Evolutionary conservation across 1,284 basidiomycete species (phyloP), one percentile per base, ranked within the genome.

Genomic region (Ustilago tritici): DNA sequence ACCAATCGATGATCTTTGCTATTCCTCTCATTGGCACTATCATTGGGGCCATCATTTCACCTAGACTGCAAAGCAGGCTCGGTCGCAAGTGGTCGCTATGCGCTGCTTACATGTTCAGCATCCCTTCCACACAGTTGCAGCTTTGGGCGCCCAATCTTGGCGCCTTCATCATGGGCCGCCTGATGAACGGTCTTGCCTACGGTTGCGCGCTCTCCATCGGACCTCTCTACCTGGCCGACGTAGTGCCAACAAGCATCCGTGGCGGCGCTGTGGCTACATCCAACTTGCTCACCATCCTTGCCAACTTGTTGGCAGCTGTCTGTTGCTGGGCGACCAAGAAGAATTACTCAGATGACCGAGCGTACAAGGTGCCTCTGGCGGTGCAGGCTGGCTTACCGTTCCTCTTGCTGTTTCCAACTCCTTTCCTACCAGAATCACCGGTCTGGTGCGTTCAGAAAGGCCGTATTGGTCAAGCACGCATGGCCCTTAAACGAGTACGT

Each of bases 1-100:
- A 80, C 34, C 80, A 82, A 66, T 78, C 76, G 15, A 75, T 82
- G 67, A 74, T 82, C 65, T 80, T 82, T 23, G 74, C 76, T 3
- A 73, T 82, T 17, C 80, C 80, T 1, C 71, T 82, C 19, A 78
- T 76, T 41, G 80, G 78, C 6, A 80, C 80, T 52, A 78, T 82
- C 56, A 47, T 57, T 38, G 80, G 80, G n/a, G 80, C 80, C 17
- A 61, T 80, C 12, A 15, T 75, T 40, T 74, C 80, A 6, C 59
- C 78, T 1, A 75, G 67, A 15, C 19, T 78, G 38, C 80, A 82
- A 43, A 66, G 68, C 35, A 40, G 56, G 43, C 64, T 79, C n/a
- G 80, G 80, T 17, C 76, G 80, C 47, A 81, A 81, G 36, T 79
- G 78, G 72, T 60, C 79, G 10, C 49, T 82, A 36, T 71, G 78